Evolutionary conservation across 2,329 filamentous ascomycete species (phyloP).

Genomic region (Coniochaeta hoffmannii): DNA sequence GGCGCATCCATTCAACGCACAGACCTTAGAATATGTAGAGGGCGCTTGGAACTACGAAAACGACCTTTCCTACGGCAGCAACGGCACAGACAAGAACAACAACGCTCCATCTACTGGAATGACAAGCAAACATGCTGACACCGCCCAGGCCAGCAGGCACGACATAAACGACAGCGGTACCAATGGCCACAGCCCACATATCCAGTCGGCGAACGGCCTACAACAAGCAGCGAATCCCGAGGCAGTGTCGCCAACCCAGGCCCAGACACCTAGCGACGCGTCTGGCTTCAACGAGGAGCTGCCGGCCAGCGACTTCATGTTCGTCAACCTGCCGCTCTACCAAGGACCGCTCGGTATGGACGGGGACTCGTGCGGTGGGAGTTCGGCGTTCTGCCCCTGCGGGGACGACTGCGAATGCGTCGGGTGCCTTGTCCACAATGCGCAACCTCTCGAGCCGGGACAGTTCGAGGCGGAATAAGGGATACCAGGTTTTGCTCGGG

Average conservation of each 20-base stretch:
- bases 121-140: slow-evolving; percentile 6
- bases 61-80: slow-evolving; percentile 3
- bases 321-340: slow-evolving; percentile 45
- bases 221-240: slow-evolving; percentile 2
- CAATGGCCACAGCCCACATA: too few relatives aligned
- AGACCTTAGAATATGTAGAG: slow-evolving; percentile 34
- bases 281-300: slow-evolving; percentile 43
- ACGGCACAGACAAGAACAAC: slow-evolving; percentile 9
- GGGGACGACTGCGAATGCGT: slow-evolving; percentile 53
- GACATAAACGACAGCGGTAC: neutral
- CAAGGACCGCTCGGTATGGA: neutral
- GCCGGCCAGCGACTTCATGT: slow-evolving; percentile 48
- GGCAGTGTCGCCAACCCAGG: slow-evolving; percentile 26
- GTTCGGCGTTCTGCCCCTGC: slow-evolving; percentile 44
- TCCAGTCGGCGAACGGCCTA: neutral
- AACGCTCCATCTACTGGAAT: neutral
- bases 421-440: slow-evolving; percentile 47
- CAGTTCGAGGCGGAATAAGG: neutral
- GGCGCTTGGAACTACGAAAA: slow-evolving; percentile 10
- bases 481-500: slow-evolving; percentile 2
- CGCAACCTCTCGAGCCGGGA: slow-evolving; percentile 4
- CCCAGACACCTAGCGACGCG: slow-evolving; percentile 39
- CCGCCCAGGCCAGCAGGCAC: neutral
- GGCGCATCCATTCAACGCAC: slow-evolving; percentile 59
- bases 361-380: slow-evolving; percentile 37